Percentiles rank a stretch among this genome's conserved stretches.
These are phyloP conservation scores for Saccharomycopsis phalli DNA, from an alignment of 1,139 yeast species.

Conservation along the genomic window DNA sequence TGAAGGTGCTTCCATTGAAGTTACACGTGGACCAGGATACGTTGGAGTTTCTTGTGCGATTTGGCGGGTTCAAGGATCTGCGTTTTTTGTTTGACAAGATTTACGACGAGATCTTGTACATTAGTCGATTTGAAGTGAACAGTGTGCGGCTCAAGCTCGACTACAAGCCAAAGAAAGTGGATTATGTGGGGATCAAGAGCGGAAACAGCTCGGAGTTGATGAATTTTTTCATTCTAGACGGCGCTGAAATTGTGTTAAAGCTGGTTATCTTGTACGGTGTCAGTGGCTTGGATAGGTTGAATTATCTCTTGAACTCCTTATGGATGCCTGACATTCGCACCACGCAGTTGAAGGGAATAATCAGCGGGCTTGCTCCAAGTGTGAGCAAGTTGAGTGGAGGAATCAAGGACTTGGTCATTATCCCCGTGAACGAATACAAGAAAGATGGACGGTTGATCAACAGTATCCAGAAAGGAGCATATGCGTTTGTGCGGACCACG, in stretches of 20 bases:
- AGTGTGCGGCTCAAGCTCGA: slow-evolving; percentile 65
- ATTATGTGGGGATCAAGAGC: slow-evolving; percentile 72
- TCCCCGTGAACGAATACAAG: slow-evolving; percentile 66
- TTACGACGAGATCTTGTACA: slow-evolving; percentile 50
- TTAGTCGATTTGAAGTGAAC: slow-evolving; percentile 59
- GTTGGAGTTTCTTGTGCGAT: slow-evolving; percentile 69
- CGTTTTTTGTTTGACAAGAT: slow-evolving; percentile 52
- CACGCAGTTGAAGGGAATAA: slow-evolving; percentile 68
- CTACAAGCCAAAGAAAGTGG: slow-evolving; percentile 85
- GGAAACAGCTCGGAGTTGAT: slow-evolving; percentile 82
- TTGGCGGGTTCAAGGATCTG: slow-evolving; percentile 69
- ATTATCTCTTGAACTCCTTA: slow-evolving; percentile 44
- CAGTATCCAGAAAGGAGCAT: slow-evolving; percentile 70
- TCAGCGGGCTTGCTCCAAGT: slow-evolving; percentile 82
- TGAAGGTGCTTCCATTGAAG: slow-evolving; percentile 62
- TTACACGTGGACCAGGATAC: slow-evolving; percentile 92
- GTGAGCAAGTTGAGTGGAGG: slow-evolving; percentile 74
- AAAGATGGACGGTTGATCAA: slow-evolving; percentile 64
- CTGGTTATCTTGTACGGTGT: slow-evolving; percentile 64
- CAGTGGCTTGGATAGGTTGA: slow-evolving; percentile 58
- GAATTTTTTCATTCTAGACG: slow-evolving; percentile 83
- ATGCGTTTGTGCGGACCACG: slow-evolving; percentile 69
- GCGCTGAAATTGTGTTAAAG: slow-evolving; percentile 60
- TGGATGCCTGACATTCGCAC: slow-evolving; percentile 86
- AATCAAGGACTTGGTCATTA: slow-evolving; percentile 58